Conservation (phyloP, 1,284 basidiomycete genomes). For the Ceratobasidium sp. region DNA sequence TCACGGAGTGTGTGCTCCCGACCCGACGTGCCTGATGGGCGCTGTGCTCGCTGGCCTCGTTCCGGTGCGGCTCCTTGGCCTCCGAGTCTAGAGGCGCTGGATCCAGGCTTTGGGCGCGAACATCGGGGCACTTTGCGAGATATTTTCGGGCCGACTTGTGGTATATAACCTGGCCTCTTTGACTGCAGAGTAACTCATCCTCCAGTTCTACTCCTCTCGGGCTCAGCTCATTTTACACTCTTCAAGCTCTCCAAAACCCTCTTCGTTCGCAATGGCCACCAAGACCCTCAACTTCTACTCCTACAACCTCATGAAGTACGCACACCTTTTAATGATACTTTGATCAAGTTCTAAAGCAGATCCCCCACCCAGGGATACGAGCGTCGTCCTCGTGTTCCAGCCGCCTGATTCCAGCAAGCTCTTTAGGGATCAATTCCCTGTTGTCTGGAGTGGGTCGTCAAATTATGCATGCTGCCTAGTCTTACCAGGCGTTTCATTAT, state of each 20-base stretch:
- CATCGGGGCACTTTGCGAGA: not conserved
- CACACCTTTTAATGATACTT: not conserved
- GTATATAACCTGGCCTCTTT: not conserved
- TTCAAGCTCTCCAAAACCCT: not conserved
- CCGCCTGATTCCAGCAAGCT: not conserved
- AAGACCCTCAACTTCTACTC: constrained; percentile 24
- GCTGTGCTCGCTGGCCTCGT: not conserved
- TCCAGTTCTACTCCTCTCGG: not conserved
- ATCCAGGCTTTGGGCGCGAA: not conserved
- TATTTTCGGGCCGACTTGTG: not conserved
- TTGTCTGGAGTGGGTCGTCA: constrained; percentile 23
- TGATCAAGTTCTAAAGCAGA: not conserved
- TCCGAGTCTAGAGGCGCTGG: not conserved
- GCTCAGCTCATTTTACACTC: not conserved
- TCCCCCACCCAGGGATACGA: constrained; percentile 1
- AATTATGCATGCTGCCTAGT: no score
- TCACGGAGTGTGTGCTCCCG: constrained; percentile 1
- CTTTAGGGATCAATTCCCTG: constrained; percentile 19
- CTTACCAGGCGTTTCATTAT: no score
- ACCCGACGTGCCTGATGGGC: not conserved
- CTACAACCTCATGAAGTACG: constrained; percentile 25
- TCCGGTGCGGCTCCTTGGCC: not conserved
- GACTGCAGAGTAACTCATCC: not conserved
- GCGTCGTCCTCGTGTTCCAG: constrained; percentile 20
- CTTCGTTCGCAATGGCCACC: constrained; percentile 17